These are phyloP conservation scores for Emydomyces testavorans DNA, from an alignment of 2,329 filamentous ascomycete genomes.

Conservation along the genomic window DNA sequence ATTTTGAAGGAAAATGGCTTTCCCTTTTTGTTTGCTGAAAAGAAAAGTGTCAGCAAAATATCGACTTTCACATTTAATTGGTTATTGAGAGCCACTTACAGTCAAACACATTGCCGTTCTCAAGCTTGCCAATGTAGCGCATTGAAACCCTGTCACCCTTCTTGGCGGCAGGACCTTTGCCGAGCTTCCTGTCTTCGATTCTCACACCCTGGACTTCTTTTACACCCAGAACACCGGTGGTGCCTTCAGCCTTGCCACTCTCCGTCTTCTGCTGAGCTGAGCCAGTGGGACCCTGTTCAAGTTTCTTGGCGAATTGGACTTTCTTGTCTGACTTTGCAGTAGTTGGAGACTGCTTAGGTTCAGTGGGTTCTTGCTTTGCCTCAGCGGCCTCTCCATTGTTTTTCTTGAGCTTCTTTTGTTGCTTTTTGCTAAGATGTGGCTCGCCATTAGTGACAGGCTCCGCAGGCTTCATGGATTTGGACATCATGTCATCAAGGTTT, in stretches of 20 bases:
- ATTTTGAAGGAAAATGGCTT: constrained; percentile 96
- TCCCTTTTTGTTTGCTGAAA: constrained; percentile 89
- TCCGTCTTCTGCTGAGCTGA: constrained; percentile 44
- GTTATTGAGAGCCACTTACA: constrained; percentile 44
- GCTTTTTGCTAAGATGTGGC: constrained; percentile 81
- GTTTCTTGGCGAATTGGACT: constrained; percentile 97
- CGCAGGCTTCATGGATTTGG: constrained; percentile 52
- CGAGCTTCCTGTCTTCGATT: constrained; percentile 89
- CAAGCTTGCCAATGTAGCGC: constrained; percentile 95
- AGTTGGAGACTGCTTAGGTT: constrained; percentile 46
- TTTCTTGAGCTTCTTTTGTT: constrained; percentile 97
- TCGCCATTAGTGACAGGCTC: constrained; percentile 46
- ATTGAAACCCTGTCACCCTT: constrained; percentile 82
- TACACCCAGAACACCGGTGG: constrained; percentile 51
- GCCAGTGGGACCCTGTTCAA: constrained; percentile 87
- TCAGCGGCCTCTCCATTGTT: constrained; percentile 82
- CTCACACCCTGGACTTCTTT: constrained; percentile 81
- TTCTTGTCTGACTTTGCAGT: constrained; percentile 68
- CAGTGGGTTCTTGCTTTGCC: constrained; percentile 40
- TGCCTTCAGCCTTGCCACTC: constrained; percentile 37
- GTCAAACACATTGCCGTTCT: constrained; percentile 91
- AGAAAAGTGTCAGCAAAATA: constrained; percentile 2
- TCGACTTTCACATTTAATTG: neutral
- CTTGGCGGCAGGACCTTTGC: constrained; percentile 75
- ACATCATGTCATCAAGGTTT: constrained; percentile 70